Conservation (phyloP, 495 filamentous ascomycete genomes). For the Lichina pygmaea region DNA sequence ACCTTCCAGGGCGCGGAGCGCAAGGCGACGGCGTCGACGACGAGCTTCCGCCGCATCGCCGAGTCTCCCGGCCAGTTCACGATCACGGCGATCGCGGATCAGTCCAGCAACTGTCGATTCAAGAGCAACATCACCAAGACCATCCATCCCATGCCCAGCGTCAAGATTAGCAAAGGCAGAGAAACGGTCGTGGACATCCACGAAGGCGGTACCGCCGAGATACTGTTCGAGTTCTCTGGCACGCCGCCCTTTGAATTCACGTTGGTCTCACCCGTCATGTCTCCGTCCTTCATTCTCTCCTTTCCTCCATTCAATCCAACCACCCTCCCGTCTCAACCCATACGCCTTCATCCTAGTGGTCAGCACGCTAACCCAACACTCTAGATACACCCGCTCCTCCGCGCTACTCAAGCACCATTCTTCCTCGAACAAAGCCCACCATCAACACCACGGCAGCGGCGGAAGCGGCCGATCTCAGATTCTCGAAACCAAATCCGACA, state of each 20-base stretch:
- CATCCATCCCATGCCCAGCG: constrained; percentile 78
- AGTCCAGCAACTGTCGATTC: constrained; percentile 59
- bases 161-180: constrained; percentile 58
- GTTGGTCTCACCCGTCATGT: constrained; percentile 13
- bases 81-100: constrained; percentile 62
- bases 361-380: background rate
- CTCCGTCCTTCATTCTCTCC: background rate
- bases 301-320: too few relatives aligned
- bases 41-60: constrained; percentile 71
- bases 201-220: constrained; percentile 78
- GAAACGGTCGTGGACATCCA: constrained; percentile 72
- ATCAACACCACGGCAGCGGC: background rate
- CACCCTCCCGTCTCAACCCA: too few relatives aligned
- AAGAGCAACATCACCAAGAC: constrained; percentile 44
- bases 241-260: constrained; percentile 95
- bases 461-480: constrained; percentile 22
- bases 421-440: background rate
- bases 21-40: constrained; percentile 49
- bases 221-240: constrained; percentile 79
- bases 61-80: constrained; percentile 70
- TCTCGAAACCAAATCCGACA: constrained; percentile 69
- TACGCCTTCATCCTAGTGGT: too few relatives aligned
- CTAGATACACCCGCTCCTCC: background rate
- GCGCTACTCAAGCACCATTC: too few relatives aligned
- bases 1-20: constrained; percentile 50